phyloP scores from a whole-genome alignment of 2,329 filamentous ascomycete genomes.

The Cladosporium sp. region DNA sequence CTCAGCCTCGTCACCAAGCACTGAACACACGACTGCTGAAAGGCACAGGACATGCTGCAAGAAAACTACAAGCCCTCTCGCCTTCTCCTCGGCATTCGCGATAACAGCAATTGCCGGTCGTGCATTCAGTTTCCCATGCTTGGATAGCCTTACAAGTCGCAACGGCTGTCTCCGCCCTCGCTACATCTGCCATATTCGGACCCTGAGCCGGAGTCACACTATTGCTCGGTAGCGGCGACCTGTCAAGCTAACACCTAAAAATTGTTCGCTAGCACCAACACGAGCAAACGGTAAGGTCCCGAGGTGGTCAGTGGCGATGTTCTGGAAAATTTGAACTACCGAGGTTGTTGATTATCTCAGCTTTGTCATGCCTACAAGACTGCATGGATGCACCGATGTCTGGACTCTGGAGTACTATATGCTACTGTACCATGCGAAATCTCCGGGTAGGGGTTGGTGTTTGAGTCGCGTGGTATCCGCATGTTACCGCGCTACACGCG shows the following conservation, averaged over 20 bases:
- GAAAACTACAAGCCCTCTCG: neutral
- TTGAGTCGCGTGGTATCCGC: neutral
- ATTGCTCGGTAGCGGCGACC: neutral
- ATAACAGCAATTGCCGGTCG: neutral
- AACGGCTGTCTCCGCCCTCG: neutral
- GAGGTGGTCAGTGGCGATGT: neutral
- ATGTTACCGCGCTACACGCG: neutral
- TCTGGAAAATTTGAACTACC: neutral
- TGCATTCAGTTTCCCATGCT: neutral
- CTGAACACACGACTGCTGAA: neutral
- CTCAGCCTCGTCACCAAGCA: neutral
- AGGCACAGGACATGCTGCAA: neutral
- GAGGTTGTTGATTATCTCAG: neutral
- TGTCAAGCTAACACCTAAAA: neutral
- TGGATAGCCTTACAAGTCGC: conserved; percentile 1
- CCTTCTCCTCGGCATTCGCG: neutral
- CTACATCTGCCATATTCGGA: neutral
- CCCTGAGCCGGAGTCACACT: neutral
- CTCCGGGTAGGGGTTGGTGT: neutral
- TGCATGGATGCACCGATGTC: neutral
- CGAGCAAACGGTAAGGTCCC: neutral
- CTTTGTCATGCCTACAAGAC: neutral
- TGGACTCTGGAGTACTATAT: too few species aligned
- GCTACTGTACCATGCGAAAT: neutral
- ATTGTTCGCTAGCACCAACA: neutral